Percentiles rank a stretch among this genome's conserved stretches.
These are phyloP conservation scores for Ustilago trichophora DNA, from an alignment of 1,284 basidiomycete species.

Conservation along the genomic window DNA sequence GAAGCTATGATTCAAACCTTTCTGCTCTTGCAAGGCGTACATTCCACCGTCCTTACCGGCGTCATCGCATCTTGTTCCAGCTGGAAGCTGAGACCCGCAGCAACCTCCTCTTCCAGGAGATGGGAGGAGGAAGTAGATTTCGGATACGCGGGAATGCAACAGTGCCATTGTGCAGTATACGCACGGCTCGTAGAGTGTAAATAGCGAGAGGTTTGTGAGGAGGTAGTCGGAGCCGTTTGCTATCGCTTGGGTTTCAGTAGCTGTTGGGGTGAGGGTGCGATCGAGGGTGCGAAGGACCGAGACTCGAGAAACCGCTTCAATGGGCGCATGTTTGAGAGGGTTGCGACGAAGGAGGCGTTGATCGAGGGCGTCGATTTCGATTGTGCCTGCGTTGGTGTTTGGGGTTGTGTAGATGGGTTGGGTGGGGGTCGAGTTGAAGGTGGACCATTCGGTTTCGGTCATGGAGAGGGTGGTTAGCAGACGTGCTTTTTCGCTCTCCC, in stretches of 20 bases:
- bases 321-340: conserved; percentile 61
- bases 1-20: conserved; percentile 67
- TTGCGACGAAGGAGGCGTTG: conserved; percentile 43
- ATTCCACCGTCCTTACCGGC: conserved; percentile 55
- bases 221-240: conserved; percentile 62
- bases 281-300: conserved; percentile 18
- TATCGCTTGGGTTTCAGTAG: not conserved
- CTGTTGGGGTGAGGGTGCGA: not conserved
- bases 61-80: conserved; percentile 11
- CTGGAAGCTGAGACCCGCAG: conserved; percentile 45
- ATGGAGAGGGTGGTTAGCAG: conserved; percentile 12
- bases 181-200: conserved; percentile 64
- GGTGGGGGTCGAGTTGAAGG: not conserved
- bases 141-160: conserved; percentile 58
- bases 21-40: conserved; percentile 68
- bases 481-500: not conserved
- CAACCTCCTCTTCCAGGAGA: conserved; percentile 56
- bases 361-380: conserved; percentile 56
- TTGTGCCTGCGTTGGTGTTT: too few species aligned
- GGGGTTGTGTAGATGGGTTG: too few species aligned
- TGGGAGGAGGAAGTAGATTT: conserved; percentile 57
- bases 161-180: conserved; percentile 64
- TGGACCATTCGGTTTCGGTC: conserved; percentile 14
- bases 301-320: conserved; percentile 18
- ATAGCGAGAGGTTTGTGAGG: conserved; percentile 56